These are phyloP conservation scores for Mycena capillaripes DNA, from an alignment of 768 basidiomycete species.

Conservation along the genomic window DNA sequence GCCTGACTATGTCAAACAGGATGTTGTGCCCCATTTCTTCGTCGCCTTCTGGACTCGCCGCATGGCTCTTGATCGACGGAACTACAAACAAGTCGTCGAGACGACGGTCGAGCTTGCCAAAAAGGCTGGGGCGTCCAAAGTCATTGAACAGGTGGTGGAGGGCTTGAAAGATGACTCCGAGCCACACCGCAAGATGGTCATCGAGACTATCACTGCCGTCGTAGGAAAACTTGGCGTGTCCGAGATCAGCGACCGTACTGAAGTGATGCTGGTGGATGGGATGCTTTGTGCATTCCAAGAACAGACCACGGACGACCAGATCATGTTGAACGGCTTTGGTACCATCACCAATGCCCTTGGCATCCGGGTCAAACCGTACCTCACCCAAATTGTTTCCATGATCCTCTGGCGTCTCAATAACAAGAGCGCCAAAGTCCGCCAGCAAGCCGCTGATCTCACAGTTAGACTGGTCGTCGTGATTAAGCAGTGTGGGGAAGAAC, in stretches of 20 bases:
- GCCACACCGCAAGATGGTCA: conserved; percentile 98
- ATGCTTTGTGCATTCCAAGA: conserved; percentile 99
- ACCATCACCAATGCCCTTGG: conserved; percentile 97
- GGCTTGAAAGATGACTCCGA: conserved; percentile 93
- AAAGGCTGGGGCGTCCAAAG: conserved; percentile 95
- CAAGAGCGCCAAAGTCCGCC: conserved; percentile 98
- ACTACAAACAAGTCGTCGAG: conserved; percentile 97
- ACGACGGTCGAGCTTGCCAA: conserved; percentile 98
- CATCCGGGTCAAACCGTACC: conserved; percentile 96
- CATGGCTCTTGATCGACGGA: conserved; percentile 96
- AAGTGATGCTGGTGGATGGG: conserved; percentile 94
- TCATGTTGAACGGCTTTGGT: conserved; percentile 98
- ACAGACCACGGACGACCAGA: conserved; percentile 98
- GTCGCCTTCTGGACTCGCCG: conserved; percentile 98
- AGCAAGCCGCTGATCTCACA: conserved; percentile 97
- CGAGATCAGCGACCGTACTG: conserved; percentile 95
- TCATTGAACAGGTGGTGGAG: conserved; percentile 88
- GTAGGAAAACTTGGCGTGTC: conserved; percentile 92
- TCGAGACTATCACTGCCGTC: conserved; percentile 99
- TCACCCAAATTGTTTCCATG: conserved; percentile 98
- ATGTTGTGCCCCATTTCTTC: conserved; percentile 98
- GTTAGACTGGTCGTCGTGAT: conserved; percentile 94
- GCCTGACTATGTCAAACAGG: conserved; percentile 93
- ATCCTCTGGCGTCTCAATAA: conserved; percentile 99
- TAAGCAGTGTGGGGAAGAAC: conserved; percentile 98